Conservation (phyloP, 78 protist species). For the Protostelium mycophagum region DNA sequence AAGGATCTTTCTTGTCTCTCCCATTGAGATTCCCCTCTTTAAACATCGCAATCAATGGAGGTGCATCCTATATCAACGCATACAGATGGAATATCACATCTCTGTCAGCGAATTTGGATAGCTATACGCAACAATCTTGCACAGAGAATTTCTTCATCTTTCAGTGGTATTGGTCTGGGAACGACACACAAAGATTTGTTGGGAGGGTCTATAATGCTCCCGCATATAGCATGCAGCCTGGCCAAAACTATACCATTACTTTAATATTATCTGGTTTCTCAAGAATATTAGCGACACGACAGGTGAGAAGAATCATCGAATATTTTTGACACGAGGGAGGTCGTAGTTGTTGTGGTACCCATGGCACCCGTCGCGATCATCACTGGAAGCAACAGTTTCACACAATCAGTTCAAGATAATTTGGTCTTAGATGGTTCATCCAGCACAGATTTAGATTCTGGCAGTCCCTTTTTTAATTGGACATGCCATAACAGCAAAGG, state of each 20-base stretch:
- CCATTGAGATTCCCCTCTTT: not conserved
- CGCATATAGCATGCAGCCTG: not conserved
- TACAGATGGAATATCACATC: not conserved
- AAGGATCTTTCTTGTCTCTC: not conserved
- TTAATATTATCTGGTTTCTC: too few relatives aligned
- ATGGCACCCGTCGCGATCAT: not conserved
- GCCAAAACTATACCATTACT: not conserved
- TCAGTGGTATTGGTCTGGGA: too few relatives aligned
- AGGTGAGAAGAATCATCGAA: not conserved
- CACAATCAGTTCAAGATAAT: not conserved
- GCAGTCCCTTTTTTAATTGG: not conserved
- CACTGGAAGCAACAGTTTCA: not conserved
- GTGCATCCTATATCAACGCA: not conserved
- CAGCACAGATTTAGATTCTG: not conserved
- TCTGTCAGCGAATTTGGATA: not conserved
- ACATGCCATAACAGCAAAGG: not conserved
- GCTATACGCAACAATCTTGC: not conserved
- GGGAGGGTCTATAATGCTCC: not conserved
- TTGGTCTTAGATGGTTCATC: not conserved
- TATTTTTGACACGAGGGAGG: not conserved
- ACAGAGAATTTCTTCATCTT: not conserved
- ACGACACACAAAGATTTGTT: not conserved
- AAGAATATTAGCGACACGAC: not conserved
- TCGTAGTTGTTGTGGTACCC: not conserved
- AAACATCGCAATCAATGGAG: not conserved